Conservation (phyloP, 805 yeast genomes). For the Metschnikowia baotianmanensis region DNA sequence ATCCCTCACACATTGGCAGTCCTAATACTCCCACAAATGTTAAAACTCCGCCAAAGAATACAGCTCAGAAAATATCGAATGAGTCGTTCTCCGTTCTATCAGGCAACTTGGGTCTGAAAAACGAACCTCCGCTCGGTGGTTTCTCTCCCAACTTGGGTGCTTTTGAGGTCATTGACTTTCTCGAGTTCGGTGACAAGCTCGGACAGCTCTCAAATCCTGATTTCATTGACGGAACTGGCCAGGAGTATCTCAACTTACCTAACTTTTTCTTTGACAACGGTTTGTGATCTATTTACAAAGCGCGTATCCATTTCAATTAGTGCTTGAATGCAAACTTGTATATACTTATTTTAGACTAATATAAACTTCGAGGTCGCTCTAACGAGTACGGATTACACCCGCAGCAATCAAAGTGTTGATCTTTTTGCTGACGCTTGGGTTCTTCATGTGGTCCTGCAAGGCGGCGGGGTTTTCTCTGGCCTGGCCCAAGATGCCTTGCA, state of each 20-base stretch:
- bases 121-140: background rate
- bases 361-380: constrained; percentile 6
- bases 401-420: constrained; percentile 89
- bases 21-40: background rate
- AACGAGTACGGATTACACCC: constrained; percentile 91
- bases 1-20: constrained; percentile 1
- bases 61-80: too few relatives aligned
- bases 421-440: constrained; percentile 88
- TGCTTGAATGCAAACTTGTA: too few relatives aligned
- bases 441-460: constrained; percentile 94
- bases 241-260: constrained; percentile 23
- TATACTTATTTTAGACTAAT: background rate
- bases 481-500: constrained; percentile 92
- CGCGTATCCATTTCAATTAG: background rate
- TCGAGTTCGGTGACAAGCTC: constrained; percentile 6
- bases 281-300: background rate
- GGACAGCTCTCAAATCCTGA: background rate
- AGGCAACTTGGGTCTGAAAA: background rate
- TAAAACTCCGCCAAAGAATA: too few relatives aligned
- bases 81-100: background rate
- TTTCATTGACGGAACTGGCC: constrained; percentile 2
- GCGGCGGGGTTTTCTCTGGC: constrained; percentile 97
- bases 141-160: constrained; percentile 7
- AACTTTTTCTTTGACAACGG: constrained; percentile 40
- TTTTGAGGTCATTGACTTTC: constrained; percentile 8